Percentiles rank a stretch among this genome's conserved stretches.
phyloP scores from a whole-genome alignment of 441 rosid genomes.

The Erodium chrysanthum region DNA sequence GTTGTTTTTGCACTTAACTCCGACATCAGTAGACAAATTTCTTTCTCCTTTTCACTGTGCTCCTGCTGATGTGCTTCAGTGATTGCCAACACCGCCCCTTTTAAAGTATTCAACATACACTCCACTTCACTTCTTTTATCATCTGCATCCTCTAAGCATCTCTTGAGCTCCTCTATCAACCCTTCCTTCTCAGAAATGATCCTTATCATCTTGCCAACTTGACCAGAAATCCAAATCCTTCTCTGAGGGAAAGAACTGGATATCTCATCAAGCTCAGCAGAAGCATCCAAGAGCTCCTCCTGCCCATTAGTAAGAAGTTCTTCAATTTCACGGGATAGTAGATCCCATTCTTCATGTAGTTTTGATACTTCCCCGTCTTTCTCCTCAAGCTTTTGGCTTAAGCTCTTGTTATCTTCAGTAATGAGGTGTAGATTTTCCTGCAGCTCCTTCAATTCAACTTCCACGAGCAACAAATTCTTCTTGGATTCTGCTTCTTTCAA shows the following conservation, averaged over 20 bases:
- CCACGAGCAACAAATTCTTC: conserved; percentile 34
- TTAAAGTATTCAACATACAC: conserved; percentile 73
- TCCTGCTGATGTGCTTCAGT: conserved; percentile 89
- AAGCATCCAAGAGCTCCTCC: conserved; percentile 59
- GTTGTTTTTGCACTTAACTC: conserved; percentile 41
- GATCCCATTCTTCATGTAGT: conserved; percentile 66
- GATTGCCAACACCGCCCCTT: conserved; percentile 74
- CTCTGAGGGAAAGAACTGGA: conserved; percentile 60
- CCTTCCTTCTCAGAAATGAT: conserved; percentile 61
- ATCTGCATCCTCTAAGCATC: conserved; percentile 77
- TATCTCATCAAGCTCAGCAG: conserved; percentile 61
- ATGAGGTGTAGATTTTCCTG: conserved; percentile 39
- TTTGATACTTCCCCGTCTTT: conserved; percentile 31
- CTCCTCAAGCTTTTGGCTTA: conserved; percentile 37
- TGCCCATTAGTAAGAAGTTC: conserved; percentile 65
- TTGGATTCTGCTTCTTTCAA: conserved; percentile 52
- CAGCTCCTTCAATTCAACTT: conserved; percentile 46
- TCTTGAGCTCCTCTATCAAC: conserved; percentile 69
- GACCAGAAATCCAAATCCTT: conserved; percentile 88
- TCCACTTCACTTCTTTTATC: conserved; percentile 61
- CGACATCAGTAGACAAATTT: conserved; percentile 46
- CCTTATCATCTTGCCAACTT: conserved; percentile 59
- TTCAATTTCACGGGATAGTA: conserved; percentile 62
- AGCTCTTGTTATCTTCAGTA: conserved; percentile 48
- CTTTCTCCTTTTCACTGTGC: conserved; percentile 61